Evolutionary conservation across 306 rosid species (phyloP), one percentile per base, ranked within the genome.

Genomic region (Castanea sativa): DNA sequence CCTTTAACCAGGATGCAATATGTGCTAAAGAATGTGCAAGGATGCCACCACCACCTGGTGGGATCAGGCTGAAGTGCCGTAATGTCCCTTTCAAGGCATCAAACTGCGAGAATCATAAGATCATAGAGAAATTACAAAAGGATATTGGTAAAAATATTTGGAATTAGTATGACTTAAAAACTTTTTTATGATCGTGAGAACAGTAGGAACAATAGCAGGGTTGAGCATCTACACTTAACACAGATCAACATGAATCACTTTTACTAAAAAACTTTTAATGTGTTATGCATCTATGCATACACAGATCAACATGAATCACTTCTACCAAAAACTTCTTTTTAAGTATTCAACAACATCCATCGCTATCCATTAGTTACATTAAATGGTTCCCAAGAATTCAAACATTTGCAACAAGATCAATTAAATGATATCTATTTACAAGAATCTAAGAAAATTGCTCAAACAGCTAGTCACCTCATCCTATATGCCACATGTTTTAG

Each of bases 1-100:
- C 99, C 99, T 91, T 96, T 80, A 96, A 83, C 92, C 87, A 90
- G 78, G 96, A 91, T 80, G 94, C 98, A 55, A 96, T 41, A 55
- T 73, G 86, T 70, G 97, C 99, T 59, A 93, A 81, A 77, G 93
- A 89, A 88, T 91, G 97, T 20, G 94, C 86, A 86, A 93, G 60
- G 32, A 96, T 86, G 69, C 98, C 97, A 1, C 98, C 93, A 55
- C 94, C 98, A 71, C 94, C 92, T 2, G 91, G 92, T 60, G 96
- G 97, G 73, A 96, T 89, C 53, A 96, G 85, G 83, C 85, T 87
- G 81, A 86, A 93, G 86, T 89, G 94, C 72, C 89, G 88, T 43
- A 95, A 76, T 27, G 91, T 65, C 33, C 87, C 90, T 89, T 95
- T 95, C 76, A 95, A 76, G 76, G 87, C 35, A 85, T 93, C 93